A percentile compares a stretch with the other conserved stretches of the same genome.
phyloP scores from a whole-genome alignment of 805 yeast species.

The Suhomyces tanzawaensis region DNA sequence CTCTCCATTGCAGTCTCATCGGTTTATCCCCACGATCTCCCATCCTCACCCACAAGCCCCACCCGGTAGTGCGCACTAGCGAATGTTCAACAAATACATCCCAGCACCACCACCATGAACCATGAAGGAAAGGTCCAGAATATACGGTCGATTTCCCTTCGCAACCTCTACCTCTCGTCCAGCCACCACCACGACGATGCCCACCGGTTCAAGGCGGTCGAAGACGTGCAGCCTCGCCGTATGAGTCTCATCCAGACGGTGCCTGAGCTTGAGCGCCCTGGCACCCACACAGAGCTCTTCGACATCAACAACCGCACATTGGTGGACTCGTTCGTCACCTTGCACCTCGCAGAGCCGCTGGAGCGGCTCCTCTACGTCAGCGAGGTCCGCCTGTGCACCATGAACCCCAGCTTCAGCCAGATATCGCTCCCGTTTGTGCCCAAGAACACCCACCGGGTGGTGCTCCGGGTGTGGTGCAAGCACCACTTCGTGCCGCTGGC shows the following conservation, averaged over 20 bases:
- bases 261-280: conserved; percentile 4
- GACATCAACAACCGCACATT: conserved; percentile 15
- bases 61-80: no score
- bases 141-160: conserved; percentile 14
- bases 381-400: conserved; percentile 21
- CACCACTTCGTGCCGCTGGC: neutral
- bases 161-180: conserved; percentile 12
- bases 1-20: no score
- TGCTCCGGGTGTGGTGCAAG: conserved; percentile 21
- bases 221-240: neutral
- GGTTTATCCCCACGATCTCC: no score
- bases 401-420: conserved; percentile 28
- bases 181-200: neutral
- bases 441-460: conserved; percentile 7
- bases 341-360: conserved; percentile 16
- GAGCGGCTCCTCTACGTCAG: conserved; percentile 29
- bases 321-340: conserved; percentile 26
- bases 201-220: neutral
- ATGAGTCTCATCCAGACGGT: conserved; percentile 1
- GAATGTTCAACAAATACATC: no score
- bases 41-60: no score
- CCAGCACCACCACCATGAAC: conserved; percentile 3
- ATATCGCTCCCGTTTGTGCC: conserved; percentile 22
- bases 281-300: conserved; percentile 10
- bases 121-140: conserved; percentile 14